Evolutionary conservation across 164 flowering plant genomes (phyloP), one percentile per base, ranked within the genome.

Genomic region (Litsea cubeba): DNA sequence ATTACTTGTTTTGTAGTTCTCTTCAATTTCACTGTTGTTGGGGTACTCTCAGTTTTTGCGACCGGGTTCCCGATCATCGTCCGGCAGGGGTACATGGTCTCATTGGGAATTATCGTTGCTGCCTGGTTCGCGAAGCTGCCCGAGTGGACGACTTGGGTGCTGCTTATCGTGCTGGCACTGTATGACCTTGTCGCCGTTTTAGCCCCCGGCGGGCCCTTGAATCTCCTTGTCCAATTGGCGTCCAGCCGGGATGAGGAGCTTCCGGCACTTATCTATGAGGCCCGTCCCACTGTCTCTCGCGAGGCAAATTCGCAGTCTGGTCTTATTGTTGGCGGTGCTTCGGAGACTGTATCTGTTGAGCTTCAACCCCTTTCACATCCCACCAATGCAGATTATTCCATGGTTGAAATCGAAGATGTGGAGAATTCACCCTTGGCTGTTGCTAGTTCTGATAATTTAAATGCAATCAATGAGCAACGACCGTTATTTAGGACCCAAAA

Each of bases 141-240:
- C 0, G 97, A 95, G 54, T 95, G 99, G 99, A 93, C 95, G 2
- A 93, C 99, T 2, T 95, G 99, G 97, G 77, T 69, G 51, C 79
- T 93, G 79, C 83, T 95, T 67, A 86, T 93, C 62, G 93, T 94
- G 0, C 75, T 95, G 85, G 94, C 97, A 18, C 46, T 91, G 62
- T 95, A 95, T 81, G 99, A 93, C 85, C 77, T 95, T 74, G 94
- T 85, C 40, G 99, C 97, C 0, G 97, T 95, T 30, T 82, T 91
- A 77, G 91, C 90, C 0, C 97, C 99, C 1, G 95, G 97, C 49
- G 97, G 99, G 11, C 99, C 99, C 0, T 84, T 93, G 77, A 93
- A 88, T 86, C 71, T 91, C 12, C 79, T 95, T 77, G 97, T 95
- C 63, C 94, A 95, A 76, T 73, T 95, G 78, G 97, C 97, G 5